Evolutionary conservation across 805 yeast species (phyloP).

Genomic region (Candida patagonica): DNA sequence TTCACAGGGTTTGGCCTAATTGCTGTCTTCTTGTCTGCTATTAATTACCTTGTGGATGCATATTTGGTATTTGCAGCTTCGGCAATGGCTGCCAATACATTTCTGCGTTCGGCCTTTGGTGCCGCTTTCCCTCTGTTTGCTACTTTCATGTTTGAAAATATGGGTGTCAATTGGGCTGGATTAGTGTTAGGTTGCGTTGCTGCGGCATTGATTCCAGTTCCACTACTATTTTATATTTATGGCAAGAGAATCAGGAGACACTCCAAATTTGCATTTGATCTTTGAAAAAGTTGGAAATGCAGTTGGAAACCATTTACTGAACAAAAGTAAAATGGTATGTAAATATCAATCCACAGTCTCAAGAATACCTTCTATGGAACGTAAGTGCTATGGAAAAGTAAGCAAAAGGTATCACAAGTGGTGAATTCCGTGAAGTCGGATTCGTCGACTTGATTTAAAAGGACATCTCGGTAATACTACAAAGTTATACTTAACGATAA

Average conservation of each 20-base stretch:
- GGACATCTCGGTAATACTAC: too few relatives aligned
- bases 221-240: slow-evolving; percentile 51
- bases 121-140: slow-evolving; percentile 71
- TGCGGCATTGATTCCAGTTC: slow-evolving; percentile 52
- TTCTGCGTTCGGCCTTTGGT: slow-evolving; percentile 60
- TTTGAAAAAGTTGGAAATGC: slow-evolving; percentile 12
- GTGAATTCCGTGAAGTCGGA: too few relatives aligned
- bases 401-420: too few relatives aligned
- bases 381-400: too few relatives aligned
- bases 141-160: slow-evolving; percentile 53
- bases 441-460: too few relatives aligned
- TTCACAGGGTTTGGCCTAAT: slow-evolving; percentile 63
- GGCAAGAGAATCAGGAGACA: slow-evolving; percentile 48
- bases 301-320: background rate
- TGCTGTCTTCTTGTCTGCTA: slow-evolving; percentile 57
- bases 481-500: too few relatives aligned
- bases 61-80: slow-evolving; percentile 70
- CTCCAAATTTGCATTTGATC: slow-evolving; percentile 63
- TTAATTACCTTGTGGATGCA: slow-evolving; percentile 66
- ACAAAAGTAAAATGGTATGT: too few relatives aligned
- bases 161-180: slow-evolving; percentile 79
- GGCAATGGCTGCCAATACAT: slow-evolving; percentile 66
- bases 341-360: too few relatives aligned
- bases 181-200: slow-evolving; percentile 57
- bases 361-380: too few relatives aligned